A percentile compares a stretch with the other conserved stretches of the same genome.
Conservation (phyloP, 1,284 basidiomycete species). For the Anthracocystis walkeri region DNA sequence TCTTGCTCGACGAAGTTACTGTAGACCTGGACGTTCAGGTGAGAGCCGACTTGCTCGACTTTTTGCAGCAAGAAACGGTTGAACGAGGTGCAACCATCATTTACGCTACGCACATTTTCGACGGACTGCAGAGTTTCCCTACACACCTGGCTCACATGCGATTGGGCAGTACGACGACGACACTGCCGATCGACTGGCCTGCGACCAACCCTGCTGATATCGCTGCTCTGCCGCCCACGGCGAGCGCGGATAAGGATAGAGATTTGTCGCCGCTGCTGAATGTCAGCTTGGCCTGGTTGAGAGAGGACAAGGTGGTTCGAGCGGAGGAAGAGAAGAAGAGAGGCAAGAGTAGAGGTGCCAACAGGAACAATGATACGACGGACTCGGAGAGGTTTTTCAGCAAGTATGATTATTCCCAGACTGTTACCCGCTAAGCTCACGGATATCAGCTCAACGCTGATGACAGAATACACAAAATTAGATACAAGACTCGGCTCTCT, state of each 20-base stretch:
- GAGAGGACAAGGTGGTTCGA: constrained; percentile 62
- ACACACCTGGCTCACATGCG: constrained; percentile 67
- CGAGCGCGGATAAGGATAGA: constrained; percentile 21
- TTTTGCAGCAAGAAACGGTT: constrained; percentile 86
- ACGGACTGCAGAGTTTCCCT: constrained; percentile 67
- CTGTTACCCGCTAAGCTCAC: constrained; percentile 27
- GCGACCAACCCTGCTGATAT: constrained; percentile 40
- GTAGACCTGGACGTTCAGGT: constrained; percentile 99
- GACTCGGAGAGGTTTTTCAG: constrained; percentile 66
- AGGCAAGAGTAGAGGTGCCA: constrained; percentile 57
- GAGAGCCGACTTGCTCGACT: constrained; percentile 86
- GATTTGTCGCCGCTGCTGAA: constrained; percentile 54
- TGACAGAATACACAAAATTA: neutral
- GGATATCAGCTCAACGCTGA: constrained; percentile 23
- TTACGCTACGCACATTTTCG: constrained; percentile 74
- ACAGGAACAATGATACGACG: constrained; percentile 46
- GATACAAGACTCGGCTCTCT: too few species aligned
- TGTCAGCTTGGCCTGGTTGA: constrained; percentile 64
- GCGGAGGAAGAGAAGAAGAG: constrained; percentile 50
- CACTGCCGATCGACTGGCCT: constrained; percentile 60
- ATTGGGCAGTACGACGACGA: constrained; percentile 59
- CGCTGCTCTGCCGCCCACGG: constrained; percentile 28
- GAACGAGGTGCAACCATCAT: constrained; percentile 87
- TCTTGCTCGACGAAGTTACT: constrained; percentile 96
- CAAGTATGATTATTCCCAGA: constrained; percentile 65